Percentiles rank a stretch among this genome's conserved stretches.
These are phyloP conservation scores for Rosa chinensis DNA, from an alignment of 306 rosid species.

Conservation along the genomic window DNA sequence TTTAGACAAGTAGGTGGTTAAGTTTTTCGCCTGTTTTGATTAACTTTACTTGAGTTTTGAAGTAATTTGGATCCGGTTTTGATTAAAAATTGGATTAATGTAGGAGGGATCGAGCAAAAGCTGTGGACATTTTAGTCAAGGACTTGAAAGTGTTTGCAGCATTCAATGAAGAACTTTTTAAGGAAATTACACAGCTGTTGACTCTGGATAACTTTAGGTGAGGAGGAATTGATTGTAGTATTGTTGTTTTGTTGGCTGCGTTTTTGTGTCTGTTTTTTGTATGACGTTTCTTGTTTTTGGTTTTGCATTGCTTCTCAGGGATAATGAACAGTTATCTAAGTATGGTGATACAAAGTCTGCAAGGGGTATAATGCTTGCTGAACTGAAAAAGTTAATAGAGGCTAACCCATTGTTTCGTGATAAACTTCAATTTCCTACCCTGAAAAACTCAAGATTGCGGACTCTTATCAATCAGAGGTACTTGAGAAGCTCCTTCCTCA, in stretches of 20 bases:
- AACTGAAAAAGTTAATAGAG: conserved; percentile 90
- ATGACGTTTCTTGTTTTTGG: neutral
- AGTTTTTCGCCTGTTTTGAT: conserved; percentile 8
- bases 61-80: conserved; percentile 18
- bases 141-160: conserved; percentile 96
- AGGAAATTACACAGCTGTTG: conserved; percentile 94
- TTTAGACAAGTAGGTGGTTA: conserved; percentile 72
- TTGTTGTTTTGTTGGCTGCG: conserved; percentile 4
- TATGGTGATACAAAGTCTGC: conserved; percentile 99
- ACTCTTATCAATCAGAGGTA: conserved; percentile 98
- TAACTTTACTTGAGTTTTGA: conserved; percentile 9
- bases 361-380: conserved; percentile 97
- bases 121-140: conserved; percentile 93
- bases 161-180: conserved; percentile 94
- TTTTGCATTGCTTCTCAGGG: conserved; percentile 53
- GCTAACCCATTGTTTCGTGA: conserved; percentile 99
- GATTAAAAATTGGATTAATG: conserved; percentile 26
- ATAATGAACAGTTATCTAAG: conserved; percentile 96
- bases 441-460: conserved; percentile 95
- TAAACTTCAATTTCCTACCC: conserved; percentile 91
- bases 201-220: conserved; percentile 96
- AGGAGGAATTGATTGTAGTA: conserved; percentile 19
- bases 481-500: conserved; percentile 15
- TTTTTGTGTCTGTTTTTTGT: conserved; percentile 4
- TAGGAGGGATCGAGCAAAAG: conserved; percentile 95